phyloP scores from a whole-genome alignment of 176 grass and related monocot species.

The Carex pumila region DNA sequence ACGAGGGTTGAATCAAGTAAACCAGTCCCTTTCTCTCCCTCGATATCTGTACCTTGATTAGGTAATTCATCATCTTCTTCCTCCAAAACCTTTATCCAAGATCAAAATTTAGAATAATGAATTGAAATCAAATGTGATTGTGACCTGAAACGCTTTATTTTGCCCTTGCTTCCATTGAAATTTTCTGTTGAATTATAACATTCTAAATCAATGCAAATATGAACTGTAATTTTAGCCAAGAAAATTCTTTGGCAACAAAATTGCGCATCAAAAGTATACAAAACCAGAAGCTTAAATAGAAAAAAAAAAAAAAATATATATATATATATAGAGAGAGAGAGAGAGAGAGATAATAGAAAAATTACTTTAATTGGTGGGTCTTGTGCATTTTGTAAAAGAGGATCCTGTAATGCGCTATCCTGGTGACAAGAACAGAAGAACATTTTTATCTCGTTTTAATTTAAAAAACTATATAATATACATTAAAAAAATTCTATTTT shows the following conservation, averaged over 20 bases:
- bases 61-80: slow-evolving; percentile 56
- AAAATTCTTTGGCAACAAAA: slow-evolving; percentile 7
- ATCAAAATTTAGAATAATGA: not conserved
- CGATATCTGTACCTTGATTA: slow-evolving; percentile 36
- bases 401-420: slow-evolving; percentile 40
- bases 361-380: slow-evolving; percentile 30
- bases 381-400: slow-evolving; percentile 23
- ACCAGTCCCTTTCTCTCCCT: slow-evolving; percentile 41
- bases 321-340: not conserved
- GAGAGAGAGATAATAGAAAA: not conserved
- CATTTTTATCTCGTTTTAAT: not conserved
- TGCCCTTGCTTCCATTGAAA: not conserved
- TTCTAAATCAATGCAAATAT: not conserved
- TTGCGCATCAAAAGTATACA: not conserved
- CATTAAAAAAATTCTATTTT: not conserved
- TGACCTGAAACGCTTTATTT: not conserved
- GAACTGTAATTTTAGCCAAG: not conserved
- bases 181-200: not conserved
- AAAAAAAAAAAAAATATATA: not conserved
- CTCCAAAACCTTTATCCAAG: slow-evolving; percentile 33
- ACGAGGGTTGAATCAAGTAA: slow-evolving; percentile 19
- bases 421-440: slow-evolving; percentile 20
- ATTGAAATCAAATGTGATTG: not conserved
- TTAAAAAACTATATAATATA: not conserved
- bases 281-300: not conserved